A percentile compares a stretch with the other conserved stretches of the same genome.
These are phyloP conservation scores for Phytophthora europaea DNA, from an alignment of 352 stramenopile species.

Conservation along the genomic window DNA sequence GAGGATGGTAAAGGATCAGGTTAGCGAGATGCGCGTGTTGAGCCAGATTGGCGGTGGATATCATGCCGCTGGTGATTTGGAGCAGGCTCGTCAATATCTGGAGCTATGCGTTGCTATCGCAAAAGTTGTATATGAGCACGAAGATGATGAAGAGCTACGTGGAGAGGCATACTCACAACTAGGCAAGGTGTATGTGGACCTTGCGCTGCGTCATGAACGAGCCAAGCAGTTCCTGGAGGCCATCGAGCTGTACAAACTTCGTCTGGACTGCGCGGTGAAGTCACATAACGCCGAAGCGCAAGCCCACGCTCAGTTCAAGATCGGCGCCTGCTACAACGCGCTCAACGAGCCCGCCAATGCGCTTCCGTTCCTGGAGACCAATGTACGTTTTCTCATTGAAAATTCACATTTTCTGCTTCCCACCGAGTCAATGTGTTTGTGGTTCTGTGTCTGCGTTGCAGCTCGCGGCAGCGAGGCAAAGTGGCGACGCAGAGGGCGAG, in stretches of 20 bases:
- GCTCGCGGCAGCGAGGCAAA: conserved; percentile 66
- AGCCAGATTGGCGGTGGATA: conserved; percentile 88
- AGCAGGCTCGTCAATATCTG: conserved; percentile 80
- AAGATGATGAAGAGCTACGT: conserved; percentile 67
- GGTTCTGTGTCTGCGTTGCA: conserved; percentile 25
- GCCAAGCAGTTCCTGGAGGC: conserved; percentile 48
- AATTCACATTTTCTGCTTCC: neutral
- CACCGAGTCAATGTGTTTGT: conserved; percentile 1
- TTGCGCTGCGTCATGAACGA: conserved; percentile 62
- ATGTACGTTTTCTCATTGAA: conserved; percentile 44
- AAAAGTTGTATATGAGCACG: conserved; percentile 71
- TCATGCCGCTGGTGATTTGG: conserved; percentile 75
- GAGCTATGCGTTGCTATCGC: conserved; percentile 87
- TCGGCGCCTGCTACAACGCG: conserved; percentile 81
- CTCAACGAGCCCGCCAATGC: conserved; percentile 70
- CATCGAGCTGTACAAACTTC: conserved; percentile 83
- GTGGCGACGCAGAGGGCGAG: conserved; percentile 74
- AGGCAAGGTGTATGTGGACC: conserved; percentile 79
- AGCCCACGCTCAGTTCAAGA: conserved; percentile 75
- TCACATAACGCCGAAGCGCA: conserved; percentile 69
- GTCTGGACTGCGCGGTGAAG: conserved; percentile 75
- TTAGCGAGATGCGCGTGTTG: conserved; percentile 90
- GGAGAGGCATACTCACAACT: conserved; percentile 74
- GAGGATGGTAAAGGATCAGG: conserved; percentile 85
- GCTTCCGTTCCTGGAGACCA: conserved; percentile 86